Evolutionary conservation across 345 rosid genomes (phyloP).

Genomic region (Eucalyptus regnans): DNA sequence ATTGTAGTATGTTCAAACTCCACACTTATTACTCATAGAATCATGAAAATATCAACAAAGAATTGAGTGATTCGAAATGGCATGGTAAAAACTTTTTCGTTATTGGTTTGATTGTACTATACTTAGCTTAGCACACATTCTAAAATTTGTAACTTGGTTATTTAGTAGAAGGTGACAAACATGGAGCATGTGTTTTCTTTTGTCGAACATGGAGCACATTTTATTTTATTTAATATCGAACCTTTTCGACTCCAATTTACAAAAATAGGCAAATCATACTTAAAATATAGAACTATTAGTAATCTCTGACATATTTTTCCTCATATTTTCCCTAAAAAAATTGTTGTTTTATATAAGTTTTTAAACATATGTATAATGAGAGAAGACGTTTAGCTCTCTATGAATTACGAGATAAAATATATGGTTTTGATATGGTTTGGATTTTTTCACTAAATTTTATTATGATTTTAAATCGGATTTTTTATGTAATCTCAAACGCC

Average conservation of each 20-base stretch:
- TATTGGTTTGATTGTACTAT: rapidly evolving
- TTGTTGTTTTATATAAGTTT: rapidly evolving
- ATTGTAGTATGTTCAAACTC: not conserved
- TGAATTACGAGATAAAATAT: rapidly evolving
- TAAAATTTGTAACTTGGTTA: too few relatives aligned
- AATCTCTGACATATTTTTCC: rapidly evolving
- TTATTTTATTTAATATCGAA: not conserved
- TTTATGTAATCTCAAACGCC: rapidly evolving
- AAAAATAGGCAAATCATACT: rapidly evolving
- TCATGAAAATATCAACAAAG: rapidly evolving
- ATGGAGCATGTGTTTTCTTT: too few relatives aligned
- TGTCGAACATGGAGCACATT: rapidly evolving
- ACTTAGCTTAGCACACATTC: rapidly evolving
- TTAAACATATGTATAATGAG: rapidly evolving
- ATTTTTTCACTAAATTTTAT: not conserved
- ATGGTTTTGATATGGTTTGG: rapidly evolving
- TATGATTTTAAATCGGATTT: not conserved
- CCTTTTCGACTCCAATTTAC: not conserved
- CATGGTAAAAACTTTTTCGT: rapidly evolving
- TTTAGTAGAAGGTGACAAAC: rapidly evolving
- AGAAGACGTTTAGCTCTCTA: rapidly evolving
- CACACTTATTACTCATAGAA: rapidly evolving
- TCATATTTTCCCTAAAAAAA: rapidly evolving
- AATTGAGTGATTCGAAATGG: rapidly evolving
- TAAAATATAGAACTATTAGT: not conserved